A percentile compares a stretch with the other conserved stretches of the same genome.
Conservation (phyloP, 768 basidiomycete genomes). For the Gymnopilus dilepis region DNA sequence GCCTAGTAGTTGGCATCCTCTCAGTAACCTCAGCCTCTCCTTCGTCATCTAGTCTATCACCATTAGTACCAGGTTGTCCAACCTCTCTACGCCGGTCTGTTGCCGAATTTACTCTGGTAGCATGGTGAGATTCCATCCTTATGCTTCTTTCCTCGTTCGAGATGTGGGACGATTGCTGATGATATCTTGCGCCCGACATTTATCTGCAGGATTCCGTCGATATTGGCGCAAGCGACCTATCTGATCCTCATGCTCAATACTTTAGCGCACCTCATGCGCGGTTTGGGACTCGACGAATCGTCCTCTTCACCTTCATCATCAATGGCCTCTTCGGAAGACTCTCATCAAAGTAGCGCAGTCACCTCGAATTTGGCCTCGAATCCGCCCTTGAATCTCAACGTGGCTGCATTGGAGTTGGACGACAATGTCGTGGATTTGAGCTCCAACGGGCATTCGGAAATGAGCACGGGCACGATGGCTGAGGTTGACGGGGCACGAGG, state of each 20-base stretch:
- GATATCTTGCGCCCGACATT: neutral
- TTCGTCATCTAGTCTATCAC: neutral
- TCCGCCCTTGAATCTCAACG: neutral
- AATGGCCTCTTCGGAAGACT: neutral
- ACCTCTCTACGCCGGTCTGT: conserved; percentile 10
- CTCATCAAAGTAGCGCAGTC: neutral
- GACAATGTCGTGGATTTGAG: neutral
- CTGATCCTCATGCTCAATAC: conserved; percentile 26
- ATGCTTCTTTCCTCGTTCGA: neutral
- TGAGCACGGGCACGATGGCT: neutral
- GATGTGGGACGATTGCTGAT: too few relatives aligned
- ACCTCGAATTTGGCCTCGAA: neutral
- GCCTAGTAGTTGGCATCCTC: conserved; percentile 22
- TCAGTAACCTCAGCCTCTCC: conserved; percentile 11
- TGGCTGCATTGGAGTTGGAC: neutral
- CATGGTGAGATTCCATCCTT: conserved; percentile 17
- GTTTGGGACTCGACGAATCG: conserved; percentile 18
- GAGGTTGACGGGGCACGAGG: neutral
- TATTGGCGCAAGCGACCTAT: conserved; percentile 21
- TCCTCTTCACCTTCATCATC: neutral
- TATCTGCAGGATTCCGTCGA: conserved; percentile 24
- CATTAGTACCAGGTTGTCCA: conserved; percentile 20
- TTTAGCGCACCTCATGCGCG: conserved; percentile 20
- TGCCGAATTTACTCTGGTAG: conserved; percentile 23
- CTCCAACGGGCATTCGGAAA: neutral